Conservation (phyloP, 129 eudicot genomes). For the Mikania micrantha region DNA sequence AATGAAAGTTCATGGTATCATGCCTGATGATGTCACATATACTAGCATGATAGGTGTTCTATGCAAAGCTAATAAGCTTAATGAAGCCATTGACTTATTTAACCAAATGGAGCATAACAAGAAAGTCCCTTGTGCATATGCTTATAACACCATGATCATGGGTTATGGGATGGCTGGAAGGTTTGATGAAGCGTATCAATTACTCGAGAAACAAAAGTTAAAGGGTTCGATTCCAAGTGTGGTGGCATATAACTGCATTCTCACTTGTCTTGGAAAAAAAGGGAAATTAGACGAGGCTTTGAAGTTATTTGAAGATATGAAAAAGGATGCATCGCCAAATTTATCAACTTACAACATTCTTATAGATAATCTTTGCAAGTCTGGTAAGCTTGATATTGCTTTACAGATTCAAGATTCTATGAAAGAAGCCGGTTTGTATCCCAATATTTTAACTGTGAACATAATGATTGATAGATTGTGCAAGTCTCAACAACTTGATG, state of each 20-base stretch:
- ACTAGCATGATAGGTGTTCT: slow-evolving; percentile 94
- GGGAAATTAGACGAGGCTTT: slow-evolving; percentile 63
- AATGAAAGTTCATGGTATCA: slow-evolving; percentile 55
- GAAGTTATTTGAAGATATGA: slow-evolving; percentile 63
- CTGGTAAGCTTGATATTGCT: slow-evolving; percentile 53
- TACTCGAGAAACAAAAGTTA: slow-evolving; percentile 71
- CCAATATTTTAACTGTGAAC: slow-evolving; percentile 66
- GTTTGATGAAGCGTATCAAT: slow-evolving; percentile 67
- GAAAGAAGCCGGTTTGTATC: slow-evolving; percentile 74
- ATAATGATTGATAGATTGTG: slow-evolving; percentile 84
- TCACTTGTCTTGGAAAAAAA: slow-evolving; percentile 88
- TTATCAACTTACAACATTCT: slow-evolving; percentile 71
- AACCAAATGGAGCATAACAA: slow-evolving; percentile 64
- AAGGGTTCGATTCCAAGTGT: slow-evolving; percentile 88
- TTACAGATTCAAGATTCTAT: slow-evolving; percentile 63
- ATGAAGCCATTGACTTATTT: slow-evolving; percentile 75
- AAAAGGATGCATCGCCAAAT: slow-evolving; percentile 75
- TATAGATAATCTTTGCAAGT: slow-evolving; percentile 75
- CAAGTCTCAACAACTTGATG: slow-evolving; percentile 68
- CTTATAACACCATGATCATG: slow-evolving; percentile 93
- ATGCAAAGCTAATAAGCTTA: slow-evolving; percentile 64
- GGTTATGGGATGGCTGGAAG: slow-evolving; percentile 86
- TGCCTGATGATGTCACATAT: slow-evolving; percentile 81
- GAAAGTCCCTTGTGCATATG: slow-evolving; percentile 86
- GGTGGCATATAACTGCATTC: slow-evolving; percentile 75